A percentile compares a stretch with the other conserved stretches of the same genome.
Evolutionary conservation across 1,284 basidiomycete genomes (phyloP).

Genomic region (Trichosporon sp.): DNA sequence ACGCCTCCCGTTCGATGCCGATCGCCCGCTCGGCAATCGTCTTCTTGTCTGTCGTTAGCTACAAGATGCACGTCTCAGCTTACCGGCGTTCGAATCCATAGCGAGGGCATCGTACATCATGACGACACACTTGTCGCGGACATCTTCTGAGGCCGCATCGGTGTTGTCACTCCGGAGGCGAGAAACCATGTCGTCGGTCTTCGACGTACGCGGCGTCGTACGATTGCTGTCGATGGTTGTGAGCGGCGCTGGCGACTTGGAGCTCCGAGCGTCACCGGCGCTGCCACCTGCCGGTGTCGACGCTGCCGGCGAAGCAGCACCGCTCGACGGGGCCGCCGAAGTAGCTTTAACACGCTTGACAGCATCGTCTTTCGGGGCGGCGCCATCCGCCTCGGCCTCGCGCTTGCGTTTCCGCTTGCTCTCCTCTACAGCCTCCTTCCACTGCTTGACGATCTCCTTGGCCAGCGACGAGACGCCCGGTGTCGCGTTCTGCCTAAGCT

Average conservation of each 20-base stretch:
- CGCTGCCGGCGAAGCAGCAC: slow-evolving; percentile 6
- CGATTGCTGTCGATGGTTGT: slow-evolving; percentile 50
- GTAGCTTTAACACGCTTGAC: slow-evolving; percentile 38
- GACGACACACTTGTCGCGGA: slow-evolving; percentile 79
- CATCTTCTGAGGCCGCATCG: slow-evolving; percentile 54
- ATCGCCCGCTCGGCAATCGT: slow-evolving; percentile 48
- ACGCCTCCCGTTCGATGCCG: slow-evolving; percentile 49
- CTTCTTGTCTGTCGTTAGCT: slow-evolving; percentile 35
- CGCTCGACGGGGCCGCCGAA: slow-evolving; percentile 1
- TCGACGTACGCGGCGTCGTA: slow-evolving; percentile 57
- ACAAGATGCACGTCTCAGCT: slow-evolving; percentile 44
- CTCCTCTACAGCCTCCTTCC: slow-evolving; percentile 79
- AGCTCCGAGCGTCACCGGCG: slow-evolving; percentile 7
- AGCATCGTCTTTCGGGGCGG: slow-evolving; percentile 19
- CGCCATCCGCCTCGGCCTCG: slow-evolving; percentile 22
- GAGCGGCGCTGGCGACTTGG: slow-evolving; percentile 19
- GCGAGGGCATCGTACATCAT: slow-evolving; percentile 88
- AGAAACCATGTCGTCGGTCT: slow-evolving; percentile 60
- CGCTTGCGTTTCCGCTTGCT: slow-evolving; percentile 55
- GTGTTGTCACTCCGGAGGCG: slow-evolving; percentile 39
- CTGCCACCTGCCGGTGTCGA: slow-evolving; percentile 7
- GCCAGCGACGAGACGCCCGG: slow-evolving; percentile 74
- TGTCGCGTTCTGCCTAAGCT: slow-evolving; percentile 68
- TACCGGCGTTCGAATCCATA: slow-evolving; percentile 74
- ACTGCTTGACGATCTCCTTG: slow-evolving; percentile 87